Evolutionary conservation across 179 eudicot species (phyloP), one percentile per base, ranked within the genome.

Genomic region (Heliamphora pulchella): DNA sequence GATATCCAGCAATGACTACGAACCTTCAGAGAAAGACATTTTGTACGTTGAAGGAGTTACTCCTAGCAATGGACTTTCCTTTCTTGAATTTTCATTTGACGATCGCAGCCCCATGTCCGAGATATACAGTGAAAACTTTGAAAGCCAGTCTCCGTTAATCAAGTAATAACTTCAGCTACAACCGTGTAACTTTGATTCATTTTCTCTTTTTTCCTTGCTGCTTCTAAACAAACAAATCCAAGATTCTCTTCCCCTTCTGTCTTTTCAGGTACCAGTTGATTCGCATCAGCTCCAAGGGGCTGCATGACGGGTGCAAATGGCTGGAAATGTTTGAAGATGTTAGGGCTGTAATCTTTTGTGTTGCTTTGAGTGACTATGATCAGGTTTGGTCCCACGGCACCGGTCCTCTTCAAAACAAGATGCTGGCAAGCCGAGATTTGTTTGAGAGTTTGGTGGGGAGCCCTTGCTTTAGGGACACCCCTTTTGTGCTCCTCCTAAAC

Each of bases 291-390:
- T 92, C 99, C 17, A 94, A 87, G 83, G 94, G 98, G 20, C 87
- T 92, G 92, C 90, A 81, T 15, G 98, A 92, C 73, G 98, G 98
- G 2, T 92, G 99, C 91, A 94, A 94, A 86, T 96, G 99, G 99
- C 96, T 96, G 44, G 97, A 94, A 81, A 96, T 96, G 99, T 96
- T 96, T 68, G 99, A 96, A 89, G 99, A 96, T 67, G 99, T 92
- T 20, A 93, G 99, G 8, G 92, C 89, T 10, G 92, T 94, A 22
- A 84, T 91, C 58, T 96, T 92, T 86, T 91, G 93, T 51, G 92
- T 92, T 7, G 86, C 99, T 14, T 84, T 96, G 10, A 91, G 93
- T 17, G 98, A 96, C 85, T 96, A 92, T 47, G 98, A 96, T 85
- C 96, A 94, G 75, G 83, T 89, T 79, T 88, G 86, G 80, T 90